These are phyloP conservation scores for Suhomyces terraborum DNA, from an alignment of 1,139 yeast genomes.

Conservation along the genomic window DNA sequence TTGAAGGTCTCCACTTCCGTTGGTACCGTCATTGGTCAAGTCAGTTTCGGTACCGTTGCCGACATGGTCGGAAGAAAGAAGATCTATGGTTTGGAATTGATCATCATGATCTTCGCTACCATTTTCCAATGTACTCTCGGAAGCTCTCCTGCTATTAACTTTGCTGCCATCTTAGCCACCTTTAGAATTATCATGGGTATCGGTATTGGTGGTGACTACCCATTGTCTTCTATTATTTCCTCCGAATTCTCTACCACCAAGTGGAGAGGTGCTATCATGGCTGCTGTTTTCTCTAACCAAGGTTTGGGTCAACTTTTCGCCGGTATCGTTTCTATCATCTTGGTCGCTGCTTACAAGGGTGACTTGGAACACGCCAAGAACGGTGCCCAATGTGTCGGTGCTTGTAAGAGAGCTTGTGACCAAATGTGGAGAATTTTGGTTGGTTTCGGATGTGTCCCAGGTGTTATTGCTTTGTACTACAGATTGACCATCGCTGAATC, in stretches of 20 bases:
- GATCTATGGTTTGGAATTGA: constrained; percentile 83
- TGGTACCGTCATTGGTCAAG: constrained; percentile 92
- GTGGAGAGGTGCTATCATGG: constrained; percentile 97
- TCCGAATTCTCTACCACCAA: constrained; percentile 88
- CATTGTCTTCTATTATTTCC: constrained; percentile 89
- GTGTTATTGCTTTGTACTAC: constrained; percentile 76
- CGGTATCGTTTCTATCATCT: constrained; percentile 74
- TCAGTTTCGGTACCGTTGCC: constrained; percentile 82
- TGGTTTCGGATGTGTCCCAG: constrained; percentile 91
- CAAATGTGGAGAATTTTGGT: constrained; percentile 91
- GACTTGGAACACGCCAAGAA: constrained; percentile 52
- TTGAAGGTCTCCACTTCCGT: constrained; percentile 87
- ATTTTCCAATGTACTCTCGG: constrained; percentile 75
- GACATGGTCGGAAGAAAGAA: constrained; percentile 86
- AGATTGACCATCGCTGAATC: constrained; percentile 94
- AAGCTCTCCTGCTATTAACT: constrained; percentile 64
- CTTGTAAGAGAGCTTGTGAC: constrained; percentile 75
- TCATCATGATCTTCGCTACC: constrained; percentile 80
- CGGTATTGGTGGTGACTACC: constrained; percentile 99
- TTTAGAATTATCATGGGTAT: constrained; percentile 86
- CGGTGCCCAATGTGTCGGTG: constrained; percentile 60
- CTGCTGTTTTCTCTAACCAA: constrained; percentile 90
- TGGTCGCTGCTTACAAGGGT: constrained; percentile 71
- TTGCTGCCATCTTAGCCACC: constrained; percentile 71
- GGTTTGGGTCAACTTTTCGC: constrained; percentile 91